Conservation (phyloP, 305 asterid species). For the Fraxinus dipetala region DNA sequence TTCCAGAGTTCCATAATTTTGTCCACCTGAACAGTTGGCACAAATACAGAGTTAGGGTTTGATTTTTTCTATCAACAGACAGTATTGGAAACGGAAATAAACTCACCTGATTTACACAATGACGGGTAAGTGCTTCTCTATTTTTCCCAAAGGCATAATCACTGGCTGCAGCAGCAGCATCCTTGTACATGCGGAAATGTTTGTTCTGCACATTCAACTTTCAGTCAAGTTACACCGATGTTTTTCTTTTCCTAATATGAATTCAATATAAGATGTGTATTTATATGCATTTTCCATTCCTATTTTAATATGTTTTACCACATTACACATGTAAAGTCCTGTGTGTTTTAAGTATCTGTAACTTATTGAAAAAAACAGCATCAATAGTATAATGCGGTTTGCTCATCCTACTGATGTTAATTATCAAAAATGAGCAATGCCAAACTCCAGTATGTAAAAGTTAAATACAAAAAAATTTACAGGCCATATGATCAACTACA, state of each 20-base stretch:
- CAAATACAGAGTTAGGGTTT: not conserved
- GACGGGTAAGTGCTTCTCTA: conserved; percentile 38
- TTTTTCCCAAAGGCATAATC: conserved; percentile 39
- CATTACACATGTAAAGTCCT: not conserved
- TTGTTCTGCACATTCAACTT: conserved; percentile 55
- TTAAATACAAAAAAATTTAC: not conserved
- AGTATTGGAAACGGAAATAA: not conserved
- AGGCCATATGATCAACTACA: not conserved
- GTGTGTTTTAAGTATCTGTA: not conserved
- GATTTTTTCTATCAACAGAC: not conserved
- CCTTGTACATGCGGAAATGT: conserved; percentile 63
- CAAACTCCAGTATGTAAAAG: not conserved
- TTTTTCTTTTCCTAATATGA: not conserved
- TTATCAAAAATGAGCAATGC: not conserved
- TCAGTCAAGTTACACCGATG: not conserved
- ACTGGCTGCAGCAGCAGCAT: conserved; percentile 53
- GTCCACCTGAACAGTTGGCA: conserved; percentile 38
- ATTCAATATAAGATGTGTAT: not conserved
- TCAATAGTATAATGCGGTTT: not conserved
- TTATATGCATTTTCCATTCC: not conserved
- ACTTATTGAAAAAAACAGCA: not conserved
- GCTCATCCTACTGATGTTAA: not conserved
- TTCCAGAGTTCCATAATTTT: conserved; percentile 51
- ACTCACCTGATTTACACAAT: conserved; percentile 48
- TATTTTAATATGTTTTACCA: conserved; percentile 4